Evolutionary conservation across 805 yeast genomes (phyloP), one percentile per base, ranked within the genome.

Genomic region (Kluyveromyces wickerhamii): DNA sequence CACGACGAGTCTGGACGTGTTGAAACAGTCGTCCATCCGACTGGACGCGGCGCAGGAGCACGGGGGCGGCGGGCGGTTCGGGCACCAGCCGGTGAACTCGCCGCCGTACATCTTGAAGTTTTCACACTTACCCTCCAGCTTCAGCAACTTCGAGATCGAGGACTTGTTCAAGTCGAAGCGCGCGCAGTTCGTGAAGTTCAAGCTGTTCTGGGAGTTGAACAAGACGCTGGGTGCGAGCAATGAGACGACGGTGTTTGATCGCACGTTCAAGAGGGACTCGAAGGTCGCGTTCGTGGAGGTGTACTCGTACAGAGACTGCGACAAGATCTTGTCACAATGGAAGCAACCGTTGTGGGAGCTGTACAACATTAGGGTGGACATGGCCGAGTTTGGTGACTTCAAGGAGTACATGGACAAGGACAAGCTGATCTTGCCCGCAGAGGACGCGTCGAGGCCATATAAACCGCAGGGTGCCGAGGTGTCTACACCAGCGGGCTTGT

Each of bases 91-190:
- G 20, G 13, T 32, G 4, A 21, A 24, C n/a, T 13, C 15, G 6
- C 81, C 83, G 1, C 88, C 88, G 2, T 79, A 66, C 51, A 79
- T 79, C 37, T 72, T 73, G 29, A 80, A 79, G 50, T 64, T 82
- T 35, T 54, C 72, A 5, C 74, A 77, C 40, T 54, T 82, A 23
- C 84, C 87, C 0, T 62, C 71, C 3, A 66, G 66, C 15, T 67
- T 77, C 34, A 66, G 71, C 15, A 60, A 60, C 34, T 67, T 72
- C 34, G 60, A 57, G 27, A 60, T 80, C 14, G 67, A 65, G 34
- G 84, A 79, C 48, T 59, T 81, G 22, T 77, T 81, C 52, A 63
- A 67, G 34, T 74, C 85, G 37, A 66, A 85, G 41, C 78, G 68
- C 48, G 74, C 79, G 38, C 65, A 66, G 22, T 72, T 62, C 44